phyloP scores from a whole-genome alignment of 306 rosid species.

The Citrullus colocynthis region DNA sequence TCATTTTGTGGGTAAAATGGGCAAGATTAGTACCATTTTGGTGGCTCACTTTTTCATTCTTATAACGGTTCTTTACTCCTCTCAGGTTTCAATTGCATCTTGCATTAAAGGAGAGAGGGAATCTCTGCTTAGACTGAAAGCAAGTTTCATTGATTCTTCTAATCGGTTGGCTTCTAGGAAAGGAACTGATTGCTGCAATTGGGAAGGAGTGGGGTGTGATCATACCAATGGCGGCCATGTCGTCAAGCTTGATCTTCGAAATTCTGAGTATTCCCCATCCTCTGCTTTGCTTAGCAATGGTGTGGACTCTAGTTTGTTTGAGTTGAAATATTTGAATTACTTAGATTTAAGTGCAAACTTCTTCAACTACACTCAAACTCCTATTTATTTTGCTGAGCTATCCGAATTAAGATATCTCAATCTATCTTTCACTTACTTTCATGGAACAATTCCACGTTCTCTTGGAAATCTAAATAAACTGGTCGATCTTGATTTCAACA shows the following conservation, averaged over 20 bases:
- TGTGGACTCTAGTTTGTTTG: conserved; percentile 4
- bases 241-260: neutral
- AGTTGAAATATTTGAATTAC: neutral
- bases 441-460: neutral
- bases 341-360: neutral
- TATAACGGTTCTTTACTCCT: neutral
- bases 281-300: neutral
- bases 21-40: neutral
- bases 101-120: neutral
- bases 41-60: conserved; percentile 57
- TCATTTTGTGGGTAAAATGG: neutral
- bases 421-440: neutral
- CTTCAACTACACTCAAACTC: neutral
- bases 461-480: neutral
- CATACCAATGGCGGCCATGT: neutral
- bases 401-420: neutral
- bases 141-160: neutral
- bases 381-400: neutral
- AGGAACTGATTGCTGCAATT: conserved; percentile 2
- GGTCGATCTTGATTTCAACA: neutral
- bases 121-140: neutral
- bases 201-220: neutral
- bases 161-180: neutral
- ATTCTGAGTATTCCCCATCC: neutral
- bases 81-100: neutral